Evolutionary conservation across 108 stramenopile genomes (phyloP).

Genomic region (Thalassiosira profunda): DNA sequence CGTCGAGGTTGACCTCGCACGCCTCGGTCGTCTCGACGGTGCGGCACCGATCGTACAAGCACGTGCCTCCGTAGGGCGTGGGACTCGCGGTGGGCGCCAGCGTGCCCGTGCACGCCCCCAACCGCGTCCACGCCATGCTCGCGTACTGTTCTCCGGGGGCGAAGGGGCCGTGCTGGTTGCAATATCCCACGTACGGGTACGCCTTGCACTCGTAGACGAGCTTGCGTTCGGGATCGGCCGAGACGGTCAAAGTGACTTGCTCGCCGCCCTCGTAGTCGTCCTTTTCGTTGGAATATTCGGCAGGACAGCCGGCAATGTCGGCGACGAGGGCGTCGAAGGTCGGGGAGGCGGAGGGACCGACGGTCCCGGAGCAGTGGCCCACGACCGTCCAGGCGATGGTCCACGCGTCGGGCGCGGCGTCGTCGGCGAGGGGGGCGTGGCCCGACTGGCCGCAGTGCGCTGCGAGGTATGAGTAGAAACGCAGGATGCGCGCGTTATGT

Average conservation of each 20-base stretch:
- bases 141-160: not conserved
- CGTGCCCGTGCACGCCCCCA: constrained; percentile 13
- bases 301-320: constrained; percentile 10
- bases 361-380: no score
- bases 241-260: not conserved
- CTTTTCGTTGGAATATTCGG: not conserved
- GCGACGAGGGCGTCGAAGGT: constrained; percentile 1
- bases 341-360: constrained; percentile 5
- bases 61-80: not conserved
- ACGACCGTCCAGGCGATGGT: no score
- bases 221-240: not conserved
- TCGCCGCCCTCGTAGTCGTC: constrained; percentile 9
- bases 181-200: constrained; percentile 6
- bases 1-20: no score
- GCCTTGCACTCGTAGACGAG: constrained; percentile 21
- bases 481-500: no score
- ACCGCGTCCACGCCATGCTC: constrained; percentile 2
- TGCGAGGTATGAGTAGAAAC: no score
- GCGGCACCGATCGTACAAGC: no score
- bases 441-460: no score
- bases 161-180: constrained; percentile 6
- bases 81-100: constrained; percentile 8
- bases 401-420: no score
- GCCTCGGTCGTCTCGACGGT: no score
- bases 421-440: no score